Base-by-base conservation (phyloP, 2,329 filamentous ascomycete genomes). In the Talaromyces sp. region DNA sequence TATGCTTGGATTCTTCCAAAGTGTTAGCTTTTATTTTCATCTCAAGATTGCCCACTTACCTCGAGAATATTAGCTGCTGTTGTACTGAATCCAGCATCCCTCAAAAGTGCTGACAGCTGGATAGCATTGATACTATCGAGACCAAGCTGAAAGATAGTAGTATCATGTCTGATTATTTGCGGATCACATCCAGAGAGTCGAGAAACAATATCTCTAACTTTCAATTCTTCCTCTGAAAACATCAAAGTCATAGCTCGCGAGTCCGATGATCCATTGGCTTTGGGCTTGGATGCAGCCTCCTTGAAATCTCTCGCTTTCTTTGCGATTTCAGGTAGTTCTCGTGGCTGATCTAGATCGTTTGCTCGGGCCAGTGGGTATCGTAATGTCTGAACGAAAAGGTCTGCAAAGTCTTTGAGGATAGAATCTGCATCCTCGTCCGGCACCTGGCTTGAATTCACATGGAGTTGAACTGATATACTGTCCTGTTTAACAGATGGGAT, bases 51-150 rank as follows among this genome's bases (percentile, higher is more conserved):
- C 5, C 17, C 51, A n/a, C 65, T 62, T 68, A 76, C 80, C 67
- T 89, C 86, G 58, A 97, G 82, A 14, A 97, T 86, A 71, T 96
- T 90, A 1, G 86, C 83, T 0, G 89, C 86, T 1, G 86, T 85
- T 0, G 92, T 74, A 1, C 72, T 68, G 43, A 86, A 77, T 0
- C 86, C 86, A 19, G 81, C 68, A 43, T 80, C 82, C 19, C 88
- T 85, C 17, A 97, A 78, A 27, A 81, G 77, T 1, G 85, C 82
- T 0, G 91, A 90, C 10, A 96, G 80, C 68, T 96, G 92, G 17
- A 85, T 81, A 0, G 91, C 90, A 62, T 89, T 93, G 68, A 98
- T 95, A 70, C 93, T 97, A 73, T 97, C 93, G 3, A 97, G 78
- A 0, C 93, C 93, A n/a, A 96, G 83, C 61, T 89, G 86, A 67